Base-by-base conservation (phyloP, 2,329 filamentous ascomycete species). In the Aspergillus pseudotamarii region DNA sequence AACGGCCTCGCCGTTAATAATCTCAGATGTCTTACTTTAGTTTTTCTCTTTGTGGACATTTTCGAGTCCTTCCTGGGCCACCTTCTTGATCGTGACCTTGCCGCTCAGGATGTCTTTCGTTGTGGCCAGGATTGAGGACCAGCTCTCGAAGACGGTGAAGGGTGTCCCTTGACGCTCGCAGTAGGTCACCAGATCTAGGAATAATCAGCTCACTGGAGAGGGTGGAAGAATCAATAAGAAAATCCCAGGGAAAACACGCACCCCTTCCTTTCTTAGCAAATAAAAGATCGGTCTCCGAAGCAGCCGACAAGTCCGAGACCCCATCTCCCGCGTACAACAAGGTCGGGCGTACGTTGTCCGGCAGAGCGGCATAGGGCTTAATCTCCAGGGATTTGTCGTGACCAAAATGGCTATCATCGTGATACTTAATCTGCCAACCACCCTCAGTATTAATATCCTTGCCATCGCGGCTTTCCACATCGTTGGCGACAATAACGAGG, bases 321-420 rank as follows among this genome's bases (percentile, higher is more conserved):
- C 94, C 94, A 72, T 98, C 94, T 63, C 95, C 95, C 36, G 95
- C 94, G 73, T 99, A 99, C 78, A 98, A 93, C 81, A 98, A 87
- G 45, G 88, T 89, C 2, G 95, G 95, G 48, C 93, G 86, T 72
- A 91, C 80, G 36, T 83, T 77, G 16, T 83, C 83, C 0, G 92
- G 88, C 50, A 96, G 83, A 30, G 88, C 77, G 30, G 78, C 79
- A 80, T 98, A 98, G 58, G 93, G 93, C 68, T 92, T 88, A 72
- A 99, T 93, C 76, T 95, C 92, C 59, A 94, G 83, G 30, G 90
- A 94, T 86, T 99, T 99, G 84, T 99, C 94, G 76, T 99, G 95
- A n/a, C 95, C 95, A 72, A 96, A 96, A 63, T 89, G 85, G 74
- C 91, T 92, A 65, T 94, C 92, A 76, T 99, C 94, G 73, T 93